A percentile compares a stretch with the other conserved stretches of the same genome.
phyloP scores from a whole-genome alignment of 371 early-diverging fungal species.

The Rhizomucor pusillus region DNA sequence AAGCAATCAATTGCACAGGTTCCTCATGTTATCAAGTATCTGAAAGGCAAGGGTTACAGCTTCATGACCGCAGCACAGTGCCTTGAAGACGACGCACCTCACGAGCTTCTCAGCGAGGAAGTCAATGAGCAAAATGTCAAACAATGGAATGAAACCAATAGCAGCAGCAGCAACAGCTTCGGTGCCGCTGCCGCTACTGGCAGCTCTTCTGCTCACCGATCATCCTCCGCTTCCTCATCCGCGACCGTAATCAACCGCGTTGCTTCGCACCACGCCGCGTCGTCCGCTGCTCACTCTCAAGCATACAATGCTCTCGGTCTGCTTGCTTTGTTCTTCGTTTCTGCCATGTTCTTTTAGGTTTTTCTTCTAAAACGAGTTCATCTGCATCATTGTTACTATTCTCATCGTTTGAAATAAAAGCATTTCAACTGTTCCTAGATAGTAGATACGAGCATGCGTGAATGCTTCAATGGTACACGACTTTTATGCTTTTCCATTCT shows the following conservation, averaged over 20 bases:
- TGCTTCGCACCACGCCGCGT: neutral
- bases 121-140: constrained; percentile 5
- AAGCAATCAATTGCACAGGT: constrained; percentile 39
- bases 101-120: constrained; percentile 9
- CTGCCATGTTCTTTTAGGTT: too few species aligned
- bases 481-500: too few species aligned
- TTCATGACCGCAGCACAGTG: constrained; percentile 41
- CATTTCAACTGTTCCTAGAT: too few species aligned
- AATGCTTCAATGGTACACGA: too few species aligned
- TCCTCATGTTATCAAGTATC: constrained; percentile 30
- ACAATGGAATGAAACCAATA: neutral
- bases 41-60: constrained; percentile 20
- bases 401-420: too few species aligned
- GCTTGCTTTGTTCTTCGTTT: too few species aligned
- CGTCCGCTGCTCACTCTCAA: neutral
- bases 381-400: too few species aligned
- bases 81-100: constrained; percentile 28
- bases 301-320: neutral
- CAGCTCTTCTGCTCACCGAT: neutral
- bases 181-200: neutral
- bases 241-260: neutral
- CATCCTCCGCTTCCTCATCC: constrained; percentile 1
- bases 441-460: too few species aligned
- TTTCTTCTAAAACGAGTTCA: too few species aligned
- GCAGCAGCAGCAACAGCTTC: neutral